These are phyloP conservation scores for Fagopyrum tataricum DNA, from an alignment of 148 eudicot species.

Conservation along the genomic window DNA sequence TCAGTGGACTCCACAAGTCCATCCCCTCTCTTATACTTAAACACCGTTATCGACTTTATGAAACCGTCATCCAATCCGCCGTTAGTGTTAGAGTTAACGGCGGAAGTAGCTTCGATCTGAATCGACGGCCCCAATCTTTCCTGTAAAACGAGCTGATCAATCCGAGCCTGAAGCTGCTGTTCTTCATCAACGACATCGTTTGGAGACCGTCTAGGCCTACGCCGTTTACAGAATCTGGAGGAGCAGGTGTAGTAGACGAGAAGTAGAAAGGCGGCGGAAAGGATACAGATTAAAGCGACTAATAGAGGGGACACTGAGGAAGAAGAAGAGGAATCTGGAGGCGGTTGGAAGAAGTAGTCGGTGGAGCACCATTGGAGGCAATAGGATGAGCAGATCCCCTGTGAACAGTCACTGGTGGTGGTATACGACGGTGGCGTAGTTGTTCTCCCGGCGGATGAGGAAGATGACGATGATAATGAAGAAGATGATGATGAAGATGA, in stretches of 20 bases:
- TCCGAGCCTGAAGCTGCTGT: slow-evolving; percentile 1
- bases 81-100: not conserved
- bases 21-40: slow-evolving; percentile 15
- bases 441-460: too few relatives aligned
- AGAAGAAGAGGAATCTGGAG: slow-evolving; percentile 20
- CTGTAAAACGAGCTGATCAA: slow-evolving; percentile 3
- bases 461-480: too few relatives aligned
- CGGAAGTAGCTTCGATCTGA: slow-evolving; percentile 3
- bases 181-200: slow-evolving; percentile 6
- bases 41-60: slow-evolving; percentile 13
- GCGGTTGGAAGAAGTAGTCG: slow-evolving; percentile 15
- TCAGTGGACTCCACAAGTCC: slow-evolving; percentile 13
- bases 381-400: slow-evolving; percentile 21
- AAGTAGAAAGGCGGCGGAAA: slow-evolving; percentile 58
- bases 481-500: too few relatives aligned
- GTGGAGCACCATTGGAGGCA: slow-evolving; percentile 45
- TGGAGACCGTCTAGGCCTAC: not conserved
- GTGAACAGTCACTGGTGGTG: slow-evolving; percentile 18
- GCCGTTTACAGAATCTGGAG: slow-evolving; percentile 23
- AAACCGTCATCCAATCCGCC: slow-evolving; percentile 7
- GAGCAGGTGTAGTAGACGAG: slow-evolving; percentile 62
- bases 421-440: not conserved
- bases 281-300: slow-evolving; percentile 51
- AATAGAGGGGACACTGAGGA: slow-evolving; percentile 58
- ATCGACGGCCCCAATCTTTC: slow-evolving; percentile 4